Evolutionary conservation across 768 basidiomycete genomes (phyloP).

Genomic region (Crassisporium funariophilum): DNA sequence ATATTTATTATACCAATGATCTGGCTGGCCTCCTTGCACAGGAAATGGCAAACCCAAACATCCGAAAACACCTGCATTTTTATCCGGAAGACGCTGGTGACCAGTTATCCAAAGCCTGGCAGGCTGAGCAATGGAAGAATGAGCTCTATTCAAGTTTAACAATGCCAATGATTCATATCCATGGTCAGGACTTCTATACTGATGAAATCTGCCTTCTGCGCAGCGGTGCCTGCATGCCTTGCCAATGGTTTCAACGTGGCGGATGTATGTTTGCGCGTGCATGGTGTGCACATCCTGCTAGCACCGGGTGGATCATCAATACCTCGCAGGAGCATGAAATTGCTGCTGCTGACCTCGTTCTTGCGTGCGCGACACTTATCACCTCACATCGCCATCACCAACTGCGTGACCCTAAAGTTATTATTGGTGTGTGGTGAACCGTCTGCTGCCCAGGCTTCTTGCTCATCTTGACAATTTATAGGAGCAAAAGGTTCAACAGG

Average conservation of each 20-base stretch:
- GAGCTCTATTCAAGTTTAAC: conserved; percentile 18
- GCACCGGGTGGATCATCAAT: too few relatives aligned
- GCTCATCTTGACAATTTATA: too few relatives aligned
- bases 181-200: conserved; percentile 27
- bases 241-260: conserved; percentile 12
- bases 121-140: conserved; percentile 27
- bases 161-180: conserved; percentile 30
- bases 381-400: too few relatives aligned
- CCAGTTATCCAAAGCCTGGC: conserved; percentile 17
- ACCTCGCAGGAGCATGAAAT: too few relatives aligned
- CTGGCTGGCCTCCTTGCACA: conserved; percentile 32
- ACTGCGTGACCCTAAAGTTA: too few relatives aligned
- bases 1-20: conserved; percentile 33
- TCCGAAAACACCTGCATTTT: conserved; percentile 30
- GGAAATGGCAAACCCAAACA: conserved; percentile 40
- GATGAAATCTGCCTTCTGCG: conserved; percentile 26
- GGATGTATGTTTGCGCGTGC: conserved; percentile 1
- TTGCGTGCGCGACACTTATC: too few relatives aligned
- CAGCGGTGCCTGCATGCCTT: conserved; percentile 5
- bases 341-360: too few relatives aligned
- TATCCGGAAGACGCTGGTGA: conserved; percentile 36
- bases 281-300: too few relatives aligned
- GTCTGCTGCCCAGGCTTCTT: too few relatives aligned
- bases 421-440: too few relatives aligned
- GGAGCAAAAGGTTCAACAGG: too few relatives aligned